A percentile compares a stretch with the other conserved stretches of the same genome.
These are phyloP conservation scores for Neurospora sp. DNA, from an alignment of 495 filamentous ascomycete species.

Conservation along the genomic window DNA sequence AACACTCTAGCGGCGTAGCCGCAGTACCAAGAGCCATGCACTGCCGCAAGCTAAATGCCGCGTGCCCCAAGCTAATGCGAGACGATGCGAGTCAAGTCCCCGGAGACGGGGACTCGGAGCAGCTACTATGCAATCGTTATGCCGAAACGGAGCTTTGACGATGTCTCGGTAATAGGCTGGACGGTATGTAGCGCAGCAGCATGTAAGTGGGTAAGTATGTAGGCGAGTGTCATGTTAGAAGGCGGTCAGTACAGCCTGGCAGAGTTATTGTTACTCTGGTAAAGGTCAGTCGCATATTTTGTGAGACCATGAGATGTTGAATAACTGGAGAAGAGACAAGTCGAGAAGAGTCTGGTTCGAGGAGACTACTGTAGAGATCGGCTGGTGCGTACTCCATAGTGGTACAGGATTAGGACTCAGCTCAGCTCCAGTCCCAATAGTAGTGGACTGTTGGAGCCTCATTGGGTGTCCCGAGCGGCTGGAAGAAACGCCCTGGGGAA, in stretches of 20 bases:
- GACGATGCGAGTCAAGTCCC: neutral
- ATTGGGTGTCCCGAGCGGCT: neutral
- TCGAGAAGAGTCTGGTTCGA: neutral
- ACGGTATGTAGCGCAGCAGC: neutral
- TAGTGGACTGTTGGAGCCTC: neutral
- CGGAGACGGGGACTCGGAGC: neutral
- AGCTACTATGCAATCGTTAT: neutral
- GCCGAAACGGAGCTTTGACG: neutral
- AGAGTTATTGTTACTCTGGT: neutral
- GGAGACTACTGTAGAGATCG: neutral
- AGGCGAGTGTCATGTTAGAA: neutral
- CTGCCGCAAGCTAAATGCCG: neutral
- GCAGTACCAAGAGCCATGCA: neutral
- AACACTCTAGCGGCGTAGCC: neutral
- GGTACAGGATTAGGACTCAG: neutral
- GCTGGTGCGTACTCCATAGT: neutral
- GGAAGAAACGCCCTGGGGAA: neutral
- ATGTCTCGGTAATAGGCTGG: neutral
- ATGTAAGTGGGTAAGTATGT: neutral
- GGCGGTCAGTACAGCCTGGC: neutral
- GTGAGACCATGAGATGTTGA: neutral
- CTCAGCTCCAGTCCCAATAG: neutral
- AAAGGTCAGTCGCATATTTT: neutral
- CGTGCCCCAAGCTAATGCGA: neutral
- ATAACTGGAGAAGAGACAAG: neutral